Base-by-base conservation (phyloP, 805 yeast species). In the Candida awuae region DNA sequence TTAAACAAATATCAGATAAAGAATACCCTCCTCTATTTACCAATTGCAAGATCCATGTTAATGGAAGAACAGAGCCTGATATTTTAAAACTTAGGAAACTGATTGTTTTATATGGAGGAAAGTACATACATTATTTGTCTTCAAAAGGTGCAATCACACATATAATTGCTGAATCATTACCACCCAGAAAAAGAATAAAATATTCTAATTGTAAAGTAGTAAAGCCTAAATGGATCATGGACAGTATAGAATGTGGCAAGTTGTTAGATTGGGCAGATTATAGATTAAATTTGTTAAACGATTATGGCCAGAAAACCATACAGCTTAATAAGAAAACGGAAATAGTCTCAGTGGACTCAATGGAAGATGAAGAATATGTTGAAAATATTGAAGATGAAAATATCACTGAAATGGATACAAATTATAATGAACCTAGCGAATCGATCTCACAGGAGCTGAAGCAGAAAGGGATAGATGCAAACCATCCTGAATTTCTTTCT, bases 21-120 rank as follows among this genome's bases (percentile, higher is more conserved):
- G 38, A 26, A 20, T 43, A 49, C 27, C 61, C 70, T 1, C 59
- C 58, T 2, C 63, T 88, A 1, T 87, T 90, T 53, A 51, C 62
- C 27, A 75, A 70, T 1, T 84, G 88, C 54, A 59, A 66, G 1
- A 68, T 90, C 4, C 78, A 82, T 56, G 86, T 90, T n/a, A 88
- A 87, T 52, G 98, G 98, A 1, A 77, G 82, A 51, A 90, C 97
- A 0, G 62, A 61, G 3, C 97, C 97, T 0, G 75, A 88, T n/a
- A 71, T 86, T 13, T 62, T 72, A 30, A 80, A 75, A 43, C 61
- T 92, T 22, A 90, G 84, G 51, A 71, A 78, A 39, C 50, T 85
- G 48, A 77, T 90, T 2, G 73, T 84, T 2, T 48, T 75, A 8
- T 72, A 88, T 58, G 97, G 97, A 1, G 98, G 98, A 0, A 68